These are phyloP conservation scores for Raddia distichophylla DNA, from an alignment of 176 grass and related monocot species.

Conservation along the genomic window DNA sequence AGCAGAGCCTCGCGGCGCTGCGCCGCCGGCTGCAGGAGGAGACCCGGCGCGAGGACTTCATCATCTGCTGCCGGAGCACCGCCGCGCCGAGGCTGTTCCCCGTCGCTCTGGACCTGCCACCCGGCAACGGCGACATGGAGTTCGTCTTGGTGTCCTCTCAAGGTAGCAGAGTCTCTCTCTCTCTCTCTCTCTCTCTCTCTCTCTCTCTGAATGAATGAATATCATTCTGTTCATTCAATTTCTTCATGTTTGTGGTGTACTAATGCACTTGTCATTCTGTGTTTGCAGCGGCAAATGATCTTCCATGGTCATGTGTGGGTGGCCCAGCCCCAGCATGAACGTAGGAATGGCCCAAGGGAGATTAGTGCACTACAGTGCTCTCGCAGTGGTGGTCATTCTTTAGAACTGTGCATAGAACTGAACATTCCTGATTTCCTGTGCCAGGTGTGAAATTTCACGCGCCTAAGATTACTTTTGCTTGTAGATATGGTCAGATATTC, in stretches of 20 bases:
- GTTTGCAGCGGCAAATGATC: slow-evolving; percentile 25
- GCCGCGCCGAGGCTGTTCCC: slow-evolving; percentile 38
- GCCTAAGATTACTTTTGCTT: not conserved
- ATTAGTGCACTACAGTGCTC: not conserved
- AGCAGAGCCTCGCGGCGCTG: slow-evolving; percentile 48
- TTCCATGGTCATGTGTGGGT: slow-evolving; percentile 4
- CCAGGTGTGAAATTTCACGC: slow-evolving; percentile 21
- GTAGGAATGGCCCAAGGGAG: not conserved
- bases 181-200: not conserved
- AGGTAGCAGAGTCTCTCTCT: slow-evolving; percentile 11
- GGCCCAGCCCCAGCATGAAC: not conserved
- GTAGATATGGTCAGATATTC: no score
- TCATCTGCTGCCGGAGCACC: slow-evolving; percentile 48
- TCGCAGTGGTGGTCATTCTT: not conserved
- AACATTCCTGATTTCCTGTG: slow-evolving; percentile 11
- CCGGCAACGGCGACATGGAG: slow-evolving; percentile 57
- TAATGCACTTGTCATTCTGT: not conserved
- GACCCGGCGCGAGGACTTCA: slow-evolving; percentile 40
- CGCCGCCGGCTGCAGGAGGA: slow-evolving; percentile 39
- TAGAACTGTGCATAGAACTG: slow-evolving; percentile 12
- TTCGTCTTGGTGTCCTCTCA: slow-evolving; percentile 39
- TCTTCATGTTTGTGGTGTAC: not conserved
- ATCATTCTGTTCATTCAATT: not conserved
- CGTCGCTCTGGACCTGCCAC: slow-evolving; percentile 54
- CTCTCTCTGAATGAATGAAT: not conserved